Conservation (phyloP, 306 rosid genomes). For the Crataegus laevigata region DNA sequence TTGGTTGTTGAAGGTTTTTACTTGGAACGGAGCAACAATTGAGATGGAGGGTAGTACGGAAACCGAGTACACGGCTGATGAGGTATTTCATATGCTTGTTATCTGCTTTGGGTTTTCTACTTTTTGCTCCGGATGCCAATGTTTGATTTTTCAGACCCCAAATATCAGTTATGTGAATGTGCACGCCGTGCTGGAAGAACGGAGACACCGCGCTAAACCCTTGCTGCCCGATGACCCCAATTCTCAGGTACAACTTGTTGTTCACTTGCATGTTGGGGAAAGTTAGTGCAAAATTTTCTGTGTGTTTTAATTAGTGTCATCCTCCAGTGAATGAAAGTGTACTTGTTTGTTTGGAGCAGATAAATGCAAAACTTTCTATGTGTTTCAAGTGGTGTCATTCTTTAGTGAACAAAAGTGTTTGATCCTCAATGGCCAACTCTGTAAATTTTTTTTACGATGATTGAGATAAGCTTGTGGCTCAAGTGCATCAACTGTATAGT, state of each 20-base stretch:
- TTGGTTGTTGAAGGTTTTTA: constrained; percentile 43
- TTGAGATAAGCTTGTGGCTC: neutral
- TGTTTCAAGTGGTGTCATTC: neutral
- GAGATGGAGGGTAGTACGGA: constrained; percentile 91
- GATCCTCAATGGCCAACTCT: neutral
- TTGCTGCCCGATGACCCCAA: constrained; percentile 48
- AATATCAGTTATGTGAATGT: constrained; percentile 92
- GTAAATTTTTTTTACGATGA: too few species aligned
- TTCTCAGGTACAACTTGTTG: constrained; percentile 12
- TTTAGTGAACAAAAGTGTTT: neutral
- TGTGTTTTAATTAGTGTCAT: neutral
- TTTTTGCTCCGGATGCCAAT: neutral
- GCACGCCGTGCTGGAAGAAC: constrained; percentile 73
- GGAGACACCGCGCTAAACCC: constrained; percentile 78
- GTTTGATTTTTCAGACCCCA: constrained; percentile 56
- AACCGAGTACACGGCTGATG: constrained; percentile 84
- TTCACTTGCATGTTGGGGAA: neutral
- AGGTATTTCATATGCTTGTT: constrained; percentile 31
- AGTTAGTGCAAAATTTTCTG: neutral
- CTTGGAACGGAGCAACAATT: constrained; percentile 91
- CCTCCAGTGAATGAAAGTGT: neutral
- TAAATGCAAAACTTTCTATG: neutral
- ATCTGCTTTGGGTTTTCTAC: neutral
- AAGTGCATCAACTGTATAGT: too few species aligned
- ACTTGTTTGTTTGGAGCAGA: neutral